These are phyloP conservation scores for Emericellopsis terricola DNA, from an alignment of 495 filamentous ascomycete species.

Conservation along the genomic window DNA sequence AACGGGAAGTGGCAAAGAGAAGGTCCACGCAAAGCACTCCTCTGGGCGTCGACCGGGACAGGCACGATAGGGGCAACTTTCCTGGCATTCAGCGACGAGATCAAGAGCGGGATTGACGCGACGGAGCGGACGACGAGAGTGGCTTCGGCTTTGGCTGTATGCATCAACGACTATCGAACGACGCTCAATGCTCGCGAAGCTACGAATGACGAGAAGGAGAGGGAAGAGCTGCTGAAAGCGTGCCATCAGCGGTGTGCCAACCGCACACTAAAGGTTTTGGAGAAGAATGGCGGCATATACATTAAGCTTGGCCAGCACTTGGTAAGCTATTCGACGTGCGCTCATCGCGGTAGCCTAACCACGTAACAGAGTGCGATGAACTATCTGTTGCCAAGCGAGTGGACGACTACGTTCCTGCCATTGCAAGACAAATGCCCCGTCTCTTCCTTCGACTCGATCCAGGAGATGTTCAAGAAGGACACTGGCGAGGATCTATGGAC, in stretches of 20 bases:
- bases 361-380: slow-evolving; percentile 69
- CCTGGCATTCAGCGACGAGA: slow-evolving; percentile 50
- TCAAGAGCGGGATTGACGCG: slow-evolving; percentile 56
- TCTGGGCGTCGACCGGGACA: slow-evolving; percentile 21
- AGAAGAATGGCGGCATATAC: slow-evolving; percentile 93
- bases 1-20: too few relatives aligned
- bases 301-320: slow-evolving; percentile 96
- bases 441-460: slow-evolving; percentile 76
- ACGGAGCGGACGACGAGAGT: slow-evolving; percentile 64
- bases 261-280: slow-evolving; percentile 68
- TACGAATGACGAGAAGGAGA: slow-evolving; percentile 39
- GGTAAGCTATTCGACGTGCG: slow-evolving; percentile 15
- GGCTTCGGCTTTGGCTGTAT: slow-evolving; percentile 52
- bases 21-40: slow-evolving; percentile 6
- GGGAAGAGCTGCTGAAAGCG: slow-evolving; percentile 46
- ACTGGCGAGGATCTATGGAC: slow-evolving; percentile 65
- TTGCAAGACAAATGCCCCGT: slow-evolving; percentile 93
- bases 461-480: slow-evolving; percentile 67
- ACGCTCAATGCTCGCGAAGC: slow-evolving; percentile 52
- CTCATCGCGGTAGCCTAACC: too few relatives aligned
- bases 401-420: slow-evolving; percentile 91
- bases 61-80: slow-evolving; percentile 30
- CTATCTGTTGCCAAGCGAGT: slow-evolving; percentile 83
- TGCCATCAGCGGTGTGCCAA: slow-evolving; percentile 86
- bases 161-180: slow-evolving; percentile 82